These are phyloP conservation scores for Coemansia guatemalensis DNA, from an alignment of 192 early-diverging fungal genomes.

Conservation along the genomic window DNA sequence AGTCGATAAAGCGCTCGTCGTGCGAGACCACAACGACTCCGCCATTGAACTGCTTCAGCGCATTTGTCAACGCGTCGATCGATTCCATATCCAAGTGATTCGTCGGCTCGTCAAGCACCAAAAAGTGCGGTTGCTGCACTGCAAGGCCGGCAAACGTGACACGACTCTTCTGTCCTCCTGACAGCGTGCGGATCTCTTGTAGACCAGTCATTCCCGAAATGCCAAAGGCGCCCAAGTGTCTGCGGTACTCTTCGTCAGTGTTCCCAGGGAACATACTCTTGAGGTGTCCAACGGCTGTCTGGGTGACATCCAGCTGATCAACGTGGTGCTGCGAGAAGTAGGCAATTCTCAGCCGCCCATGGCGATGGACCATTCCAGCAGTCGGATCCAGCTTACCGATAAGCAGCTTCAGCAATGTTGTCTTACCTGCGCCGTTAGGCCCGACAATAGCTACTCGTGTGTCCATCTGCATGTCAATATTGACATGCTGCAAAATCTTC, in stretches of 20 bases:
- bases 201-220: constrained; percentile 95
- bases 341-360: constrained; percentile 90
- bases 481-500: constrained; percentile 80
- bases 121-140: constrained; percentile 84
- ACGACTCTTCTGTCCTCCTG: constrained; percentile 95
- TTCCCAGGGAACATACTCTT: constrained; percentile 84
- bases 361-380: constrained; percentile 79
- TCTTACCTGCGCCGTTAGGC: constrained; percentile 98
- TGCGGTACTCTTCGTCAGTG: constrained; percentile 94
- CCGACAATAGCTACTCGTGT: constrained; percentile 98
- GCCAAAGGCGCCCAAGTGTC: constrained; percentile 91
- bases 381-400: constrained; percentile 82
- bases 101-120: constrained; percentile 98
- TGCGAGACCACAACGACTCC: constrained; percentile 96
- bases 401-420: constrained; percentile 91
- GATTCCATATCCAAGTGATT: constrained; percentile 90
- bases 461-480: constrained; percentile 96
- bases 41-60: constrained; percentile 85
- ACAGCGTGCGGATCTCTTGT: constrained; percentile 92
- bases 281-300: constrained; percentile 86
- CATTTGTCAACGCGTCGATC: constrained; percentile 89
- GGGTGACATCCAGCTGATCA: constrained; percentile 89
- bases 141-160: constrained; percentile 96
- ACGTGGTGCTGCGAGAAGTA: constrained; percentile 98
- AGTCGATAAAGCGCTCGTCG: constrained; percentile 94